Percentiles rank a stretch among this genome's conserved stretches.
Evolutionary conservation across 169 alveolate genomes (phyloP).

Genomic region (Cyclospora cayetanensis): DNA sequence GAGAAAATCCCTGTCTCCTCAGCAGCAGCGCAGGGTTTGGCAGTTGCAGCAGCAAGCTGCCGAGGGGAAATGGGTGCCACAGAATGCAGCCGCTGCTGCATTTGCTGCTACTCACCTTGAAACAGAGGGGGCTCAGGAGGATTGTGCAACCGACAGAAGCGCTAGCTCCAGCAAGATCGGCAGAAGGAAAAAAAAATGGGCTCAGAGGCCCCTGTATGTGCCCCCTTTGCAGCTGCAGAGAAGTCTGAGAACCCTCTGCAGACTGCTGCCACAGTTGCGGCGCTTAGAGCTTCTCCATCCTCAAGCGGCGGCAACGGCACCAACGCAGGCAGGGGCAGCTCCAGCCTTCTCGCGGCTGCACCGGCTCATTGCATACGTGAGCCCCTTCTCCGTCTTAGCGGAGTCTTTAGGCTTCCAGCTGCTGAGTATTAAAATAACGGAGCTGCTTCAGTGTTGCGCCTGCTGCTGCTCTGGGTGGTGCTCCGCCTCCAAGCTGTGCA

Average conservation of each 20-base stretch:
- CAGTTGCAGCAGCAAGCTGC: slow-evolving; percentile 27
- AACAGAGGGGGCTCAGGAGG: background rate
- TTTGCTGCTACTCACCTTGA: slow-evolving; percentile 7
- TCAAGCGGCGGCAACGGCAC: background rate
- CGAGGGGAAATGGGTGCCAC: background rate
- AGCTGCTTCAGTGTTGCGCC: slow-evolving; percentile 24
- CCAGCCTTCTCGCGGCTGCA: background rate
- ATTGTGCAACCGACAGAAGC: background rate
- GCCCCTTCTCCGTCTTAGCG: slow-evolving; percentile 29
- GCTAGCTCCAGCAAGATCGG: background rate
- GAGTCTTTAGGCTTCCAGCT: slow-evolving; percentile 6
- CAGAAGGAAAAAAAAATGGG: slow-evolving; percentile 10
- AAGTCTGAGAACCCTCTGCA: background rate
- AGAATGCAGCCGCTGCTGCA: background rate
- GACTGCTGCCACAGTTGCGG: slow-evolving; percentile 63
- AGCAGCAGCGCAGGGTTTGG: slow-evolving; percentile 30
- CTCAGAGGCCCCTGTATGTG: slow-evolving; percentile 32
- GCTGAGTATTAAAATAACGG: slow-evolving; percentile 13
- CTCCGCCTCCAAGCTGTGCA: slow-evolving; percentile 8
- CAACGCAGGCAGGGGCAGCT: background rate
- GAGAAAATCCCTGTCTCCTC: slow-evolving; percentile 5
- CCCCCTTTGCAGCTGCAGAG: slow-evolving; percentile 60
- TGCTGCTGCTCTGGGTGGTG: background rate
- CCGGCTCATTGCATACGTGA: background rate
- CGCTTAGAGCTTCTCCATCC: slow-evolving; percentile 38